These are phyloP conservation scores for Rhazya stricta DNA, from an alignment of 257 asterid species.

Conservation along the genomic window DNA sequence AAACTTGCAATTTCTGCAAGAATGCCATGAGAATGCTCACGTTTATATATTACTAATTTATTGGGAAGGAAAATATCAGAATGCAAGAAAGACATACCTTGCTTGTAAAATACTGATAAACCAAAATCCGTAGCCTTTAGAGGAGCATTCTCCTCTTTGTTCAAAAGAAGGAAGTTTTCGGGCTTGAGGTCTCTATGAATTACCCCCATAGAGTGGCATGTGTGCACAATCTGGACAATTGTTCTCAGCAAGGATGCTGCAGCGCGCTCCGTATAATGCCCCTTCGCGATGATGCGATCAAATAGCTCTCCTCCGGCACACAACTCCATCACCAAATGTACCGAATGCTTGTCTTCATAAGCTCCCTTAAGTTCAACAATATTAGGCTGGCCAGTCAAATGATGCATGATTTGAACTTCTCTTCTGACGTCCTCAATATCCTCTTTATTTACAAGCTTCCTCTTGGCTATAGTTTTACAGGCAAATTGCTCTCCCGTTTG, in stretches of 20 bases:
- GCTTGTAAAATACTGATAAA: conserved; percentile 72
- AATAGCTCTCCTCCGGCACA: conserved; percentile 96
- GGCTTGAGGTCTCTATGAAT: conserved; percentile 94
- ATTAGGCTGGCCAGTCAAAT: conserved; percentile 69
- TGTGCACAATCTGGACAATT: conserved; percentile 80
- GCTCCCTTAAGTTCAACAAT: conserved; percentile 83
- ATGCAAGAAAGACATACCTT: conserved; percentile 32
- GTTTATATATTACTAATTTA: no score
- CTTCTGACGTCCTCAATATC: conserved; percentile 81
- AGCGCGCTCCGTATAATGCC: conserved; percentile 79
- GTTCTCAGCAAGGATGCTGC: conserved; percentile 81
- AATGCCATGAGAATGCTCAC: no score
- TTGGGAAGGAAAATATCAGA: no score
- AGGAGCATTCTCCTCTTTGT: conserved; percentile 70
- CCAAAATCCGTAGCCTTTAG: conserved; percentile 92
- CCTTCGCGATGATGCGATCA: conserved; percentile 80
- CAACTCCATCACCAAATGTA: conserved; percentile 80
- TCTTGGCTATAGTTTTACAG: conserved; percentile 82
- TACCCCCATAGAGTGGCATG: conserved; percentile 89
- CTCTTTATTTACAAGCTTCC: conserved; percentile 77
- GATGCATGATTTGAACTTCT: conserved; percentile 95
- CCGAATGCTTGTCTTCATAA: conserved; percentile 81
- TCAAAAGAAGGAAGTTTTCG: conserved; percentile 74
- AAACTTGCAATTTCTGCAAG: no score
- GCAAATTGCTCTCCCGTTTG: conserved; percentile 74